A percentile compares a stretch with the other conserved stretches of the same genome.
These are phyloP conservation scores for Aspergillaceae sp. DNA, from an alignment of 2,329 filamentous ascomycete genomes.

Conservation along the genomic window DNA sequence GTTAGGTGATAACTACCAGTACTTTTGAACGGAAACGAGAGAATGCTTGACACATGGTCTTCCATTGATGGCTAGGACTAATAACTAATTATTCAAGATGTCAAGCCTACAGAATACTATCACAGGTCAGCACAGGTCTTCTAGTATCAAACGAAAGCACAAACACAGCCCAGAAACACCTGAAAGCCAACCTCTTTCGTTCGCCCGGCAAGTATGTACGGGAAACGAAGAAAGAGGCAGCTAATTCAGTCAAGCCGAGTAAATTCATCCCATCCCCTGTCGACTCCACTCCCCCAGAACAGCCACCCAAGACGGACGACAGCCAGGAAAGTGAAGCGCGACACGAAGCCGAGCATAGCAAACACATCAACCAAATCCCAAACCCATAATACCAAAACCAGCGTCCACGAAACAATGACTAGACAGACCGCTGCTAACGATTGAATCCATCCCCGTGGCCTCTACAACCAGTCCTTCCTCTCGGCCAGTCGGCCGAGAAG, in stretches of 20 bases:
- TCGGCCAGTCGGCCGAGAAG: constrained; percentile 17
- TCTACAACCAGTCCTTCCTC: constrained; percentile 40
- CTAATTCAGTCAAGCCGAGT: constrained; percentile 32
- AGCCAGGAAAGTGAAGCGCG: constrained; percentile 16
- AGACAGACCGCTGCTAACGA: constrained; percentile 7
- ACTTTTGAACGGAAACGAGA: too few species aligned
- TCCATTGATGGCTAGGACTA: too few species aligned
- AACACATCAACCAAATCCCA: constrained; percentile 3
- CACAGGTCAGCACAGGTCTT: background rate
- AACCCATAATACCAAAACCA: too few species aligned
- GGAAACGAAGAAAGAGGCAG: constrained; percentile 3
- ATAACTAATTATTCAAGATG: too few species aligned
- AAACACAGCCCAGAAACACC: too few species aligned
- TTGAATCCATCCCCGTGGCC: constrained; percentile 17
- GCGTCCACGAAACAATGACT: too few species aligned
- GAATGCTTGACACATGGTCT: too few species aligned
- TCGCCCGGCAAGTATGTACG: background rate
- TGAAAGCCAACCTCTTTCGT: too few species aligned
- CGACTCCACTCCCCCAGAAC: constrained; percentile 16
- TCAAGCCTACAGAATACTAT: too few species aligned
- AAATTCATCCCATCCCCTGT: constrained; percentile 38
- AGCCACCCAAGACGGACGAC: constrained; percentile 32
- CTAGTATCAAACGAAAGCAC: too few species aligned
- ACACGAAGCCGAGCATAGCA: constrained; percentile 30
- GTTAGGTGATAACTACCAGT: too few species aligned